Evolutionary conservation across 2,329 filamentous ascomycete genomes (phyloP), one percentile per base, ranked within the genome.

Genomic region (Colletotrichum endophyticum): DNA sequence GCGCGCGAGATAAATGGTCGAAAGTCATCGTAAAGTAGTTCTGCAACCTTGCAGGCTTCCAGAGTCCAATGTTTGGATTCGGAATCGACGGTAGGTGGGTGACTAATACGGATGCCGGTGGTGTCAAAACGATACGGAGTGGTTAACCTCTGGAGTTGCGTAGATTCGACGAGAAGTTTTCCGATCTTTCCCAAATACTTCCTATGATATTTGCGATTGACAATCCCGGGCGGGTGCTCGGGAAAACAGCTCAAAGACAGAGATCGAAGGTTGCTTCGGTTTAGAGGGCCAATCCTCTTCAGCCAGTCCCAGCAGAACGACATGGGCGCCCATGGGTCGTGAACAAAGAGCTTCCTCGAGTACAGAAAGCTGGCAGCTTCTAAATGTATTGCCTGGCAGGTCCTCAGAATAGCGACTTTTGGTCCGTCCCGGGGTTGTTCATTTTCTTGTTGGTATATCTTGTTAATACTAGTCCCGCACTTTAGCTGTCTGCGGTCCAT

Each of bases 201-300:
- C 39, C 39, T 1, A 44, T 44, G 0, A n/a, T 11, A 0, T 0
- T 11, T 0, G 0, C 5, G 39, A n/a, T n/a, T 3, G 39, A n/a
- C 9, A 44, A 2, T 0, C 39, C 19, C 5, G 39, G 8, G 8
- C 0, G 39, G 2, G 2, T 11, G 0, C 0, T 49, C 9, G 3
- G 0, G 3, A 13, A 0, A 22, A 49, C 3, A 22, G 5, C 44
- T 49, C 19, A 49, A 49, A 22, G 19, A 49, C 19, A 49, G 19
- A n/a, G 11, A 49, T 13, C n/a, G 44, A 2, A 49, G 44, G n/a
- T 22, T 49, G 44, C 44, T 22, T 49, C 44, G n/a, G 44, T 49
- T 49, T 2, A 49, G 44, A 49, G 44, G 44, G 0, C 44, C 44
- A 13, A 49, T 49, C 2, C 1, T 22, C 44, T 49, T 22, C 19